Evolutionary conservation across 305 asterid genomes (phyloP).

Genomic region (Fraxinus ornus): DNA sequence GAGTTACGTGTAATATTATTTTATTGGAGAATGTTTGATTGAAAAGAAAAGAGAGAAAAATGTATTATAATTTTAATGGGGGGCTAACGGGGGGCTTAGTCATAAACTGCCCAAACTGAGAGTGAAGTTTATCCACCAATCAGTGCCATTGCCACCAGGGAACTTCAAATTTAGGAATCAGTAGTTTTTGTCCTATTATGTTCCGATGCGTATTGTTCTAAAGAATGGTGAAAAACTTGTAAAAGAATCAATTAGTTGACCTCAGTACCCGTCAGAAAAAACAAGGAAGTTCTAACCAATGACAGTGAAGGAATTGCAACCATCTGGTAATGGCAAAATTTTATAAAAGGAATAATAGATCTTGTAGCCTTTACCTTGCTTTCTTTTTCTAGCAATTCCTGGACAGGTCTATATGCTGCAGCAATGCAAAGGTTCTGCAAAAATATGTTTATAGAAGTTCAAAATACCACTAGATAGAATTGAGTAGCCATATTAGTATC

Average conservation of each 20-base stretch:
- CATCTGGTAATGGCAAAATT: not conserved
- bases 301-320: not conserved
- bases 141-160: not conserved
- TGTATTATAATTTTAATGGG: no score
- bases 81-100: not conserved
- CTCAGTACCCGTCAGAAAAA: not conserved
- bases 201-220: not conserved
- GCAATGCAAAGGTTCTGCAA: constrained; percentile 93
- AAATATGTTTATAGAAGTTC: constrained; percentile 4
- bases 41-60: no score
- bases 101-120: not conserved
- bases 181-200: not conserved
- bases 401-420: constrained; percentile 94
- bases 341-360: constrained; percentile 1
- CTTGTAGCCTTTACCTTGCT: constrained; percentile 44
- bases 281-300: not conserved
- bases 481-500: constrained; percentile 11
- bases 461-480: not conserved
- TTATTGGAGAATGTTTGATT: no score
- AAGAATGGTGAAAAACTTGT: not conserved
- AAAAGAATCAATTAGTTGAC: not conserved
- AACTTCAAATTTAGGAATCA: not conserved
- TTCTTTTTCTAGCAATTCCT: constrained; percentile 80
- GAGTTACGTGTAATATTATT: no score
- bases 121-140: not conserved